These are phyloP conservation scores for Anastatica hierochuntica DNA, from an alignment of 345 rosid species.

Conservation along the genomic window DNA sequence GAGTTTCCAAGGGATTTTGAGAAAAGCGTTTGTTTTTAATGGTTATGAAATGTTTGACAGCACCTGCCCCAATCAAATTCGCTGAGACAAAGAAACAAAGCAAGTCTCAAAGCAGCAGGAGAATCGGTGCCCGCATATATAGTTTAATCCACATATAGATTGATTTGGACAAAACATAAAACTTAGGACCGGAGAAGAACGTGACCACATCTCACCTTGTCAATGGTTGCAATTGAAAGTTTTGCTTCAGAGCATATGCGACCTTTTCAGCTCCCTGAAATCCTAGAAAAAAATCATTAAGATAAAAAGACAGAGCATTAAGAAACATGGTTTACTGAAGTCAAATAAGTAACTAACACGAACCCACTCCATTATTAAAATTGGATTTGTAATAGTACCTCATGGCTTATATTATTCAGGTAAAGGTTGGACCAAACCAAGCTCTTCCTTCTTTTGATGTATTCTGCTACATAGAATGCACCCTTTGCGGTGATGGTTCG, in stretches of 20 bases:
- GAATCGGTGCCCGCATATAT: no score
- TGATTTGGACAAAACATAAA: background rate
- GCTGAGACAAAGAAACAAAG: no score
- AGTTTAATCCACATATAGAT: no score
- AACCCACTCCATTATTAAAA: slow-evolving; percentile 5
- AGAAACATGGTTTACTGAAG: no score
- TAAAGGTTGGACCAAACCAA: slow-evolving; percentile 89
- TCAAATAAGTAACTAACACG: background rate
- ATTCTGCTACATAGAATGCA: slow-evolving; percentile 72
- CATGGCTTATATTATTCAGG: slow-evolving; percentile 95
- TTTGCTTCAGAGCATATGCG: slow-evolving; percentile 82
- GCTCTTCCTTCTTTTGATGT: slow-evolving; percentile 76
- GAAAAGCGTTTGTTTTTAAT: no score
- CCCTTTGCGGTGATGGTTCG: slow-evolving; percentile 76
- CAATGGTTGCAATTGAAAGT: slow-evolving; percentile 60
- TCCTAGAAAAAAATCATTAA: slow-evolving; percentile 7
- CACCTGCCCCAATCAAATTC: no score
- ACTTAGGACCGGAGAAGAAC: background rate
- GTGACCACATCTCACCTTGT: slow-evolving; percentile 51
- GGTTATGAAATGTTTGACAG: no score
- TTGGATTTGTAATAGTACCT: slow-evolving; percentile 37
- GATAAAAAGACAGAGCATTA: no score
- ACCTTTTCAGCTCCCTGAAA: slow-evolving; percentile 78
- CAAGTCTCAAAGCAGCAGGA: no score
- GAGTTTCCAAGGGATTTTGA: slow-evolving; percentile 81